Conservation (phyloP, 2,329 filamentous ascomycete genomes). For the Pestalotiopsis sp. region DNA sequence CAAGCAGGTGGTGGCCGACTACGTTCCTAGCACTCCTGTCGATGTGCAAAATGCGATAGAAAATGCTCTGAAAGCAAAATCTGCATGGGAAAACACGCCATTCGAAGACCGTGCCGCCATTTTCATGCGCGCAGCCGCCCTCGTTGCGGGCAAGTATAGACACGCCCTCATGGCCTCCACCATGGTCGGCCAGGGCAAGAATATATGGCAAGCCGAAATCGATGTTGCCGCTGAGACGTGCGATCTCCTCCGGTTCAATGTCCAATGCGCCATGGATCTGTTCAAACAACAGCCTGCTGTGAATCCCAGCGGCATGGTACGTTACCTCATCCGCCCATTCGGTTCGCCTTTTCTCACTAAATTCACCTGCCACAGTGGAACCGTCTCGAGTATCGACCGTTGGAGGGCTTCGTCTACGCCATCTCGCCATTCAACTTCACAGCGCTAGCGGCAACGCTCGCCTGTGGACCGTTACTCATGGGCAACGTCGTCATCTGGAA, state of each 20-base stretch:
- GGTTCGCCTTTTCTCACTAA: too few relatives aligned
- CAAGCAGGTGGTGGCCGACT: slow-evolving; percentile 74
- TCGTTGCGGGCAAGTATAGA: slow-evolving; percentile 89
- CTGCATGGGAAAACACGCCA: slow-evolving; percentile 81
- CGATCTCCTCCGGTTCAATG: slow-evolving; percentile 93
- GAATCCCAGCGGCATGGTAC: background rate
- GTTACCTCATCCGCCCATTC: background rate
- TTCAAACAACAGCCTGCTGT: slow-evolving; percentile 77
- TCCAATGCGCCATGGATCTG: slow-evolving; percentile 89
- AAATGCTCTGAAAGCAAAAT: slow-evolving; percentile 82
- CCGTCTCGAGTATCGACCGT: slow-evolving; percentile 37
- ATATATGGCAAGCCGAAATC: slow-evolving; percentile 98
- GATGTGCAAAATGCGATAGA: slow-evolving; percentile 48
- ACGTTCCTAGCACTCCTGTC: slow-evolving; percentile 59
- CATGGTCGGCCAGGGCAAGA: slow-evolving; percentile 97
- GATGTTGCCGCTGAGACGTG: slow-evolving; percentile 82
- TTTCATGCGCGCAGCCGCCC: slow-evolving; percentile 93
- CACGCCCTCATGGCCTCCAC: slow-evolving; percentile 96
- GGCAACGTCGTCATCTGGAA: slow-evolving; percentile 48
- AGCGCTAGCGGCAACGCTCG: slow-evolving; percentile 40
- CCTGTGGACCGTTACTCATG: slow-evolving; percentile 37
- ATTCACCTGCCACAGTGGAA: slow-evolving; percentile 17
- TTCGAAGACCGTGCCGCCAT: slow-evolving; percentile 91
- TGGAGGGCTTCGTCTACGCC: slow-evolving; percentile 46
- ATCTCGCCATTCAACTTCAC: slow-evolving; percentile 47